Evolutionary conservation across 306 rosid species (phyloP).

Genomic region (Medicago arabica): DNA sequence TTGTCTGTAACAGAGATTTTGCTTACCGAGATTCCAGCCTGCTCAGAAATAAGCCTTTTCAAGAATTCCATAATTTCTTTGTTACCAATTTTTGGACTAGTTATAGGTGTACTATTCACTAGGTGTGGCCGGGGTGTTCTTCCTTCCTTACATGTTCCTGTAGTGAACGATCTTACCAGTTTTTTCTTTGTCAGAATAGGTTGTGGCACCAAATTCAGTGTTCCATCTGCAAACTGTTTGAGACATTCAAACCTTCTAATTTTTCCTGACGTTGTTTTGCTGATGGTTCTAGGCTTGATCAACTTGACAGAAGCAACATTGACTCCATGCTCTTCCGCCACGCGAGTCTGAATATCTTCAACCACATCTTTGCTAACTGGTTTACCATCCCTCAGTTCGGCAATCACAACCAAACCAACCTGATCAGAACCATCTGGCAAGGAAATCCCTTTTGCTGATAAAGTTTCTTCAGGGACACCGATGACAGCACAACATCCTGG

Average conservation of each 20-base stretch:
- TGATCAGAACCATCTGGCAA: slow-evolving; percentile 81
- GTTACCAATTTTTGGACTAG: slow-evolving; percentile 49
- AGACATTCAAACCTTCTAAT: slow-evolving; percentile 93
- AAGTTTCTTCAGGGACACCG: slow-evolving; percentile 78
- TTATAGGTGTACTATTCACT: slow-evolving; percentile 40
- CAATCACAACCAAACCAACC: slow-evolving; percentile 91
- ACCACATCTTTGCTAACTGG: slow-evolving; percentile 68
- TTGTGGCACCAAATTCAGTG: slow-evolving; percentile 64
- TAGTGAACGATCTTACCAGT: slow-evolving; percentile 66
- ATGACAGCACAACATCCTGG: slow-evolving; percentile 95
- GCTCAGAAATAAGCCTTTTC: slow-evolving; percentile 76
- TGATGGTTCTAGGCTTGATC: slow-evolving; percentile 88
- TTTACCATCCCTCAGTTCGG: slow-evolving; percentile 85
- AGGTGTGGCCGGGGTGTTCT: slow-evolving; percentile 66
- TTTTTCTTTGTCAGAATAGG: slow-evolving; percentile 55
- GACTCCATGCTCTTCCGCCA: slow-evolving; percentile 93
- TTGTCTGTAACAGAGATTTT: slow-evolving; percentile 68
- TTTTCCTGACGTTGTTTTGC: slow-evolving; percentile 96
- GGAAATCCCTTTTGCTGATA: slow-evolving; percentile 72
- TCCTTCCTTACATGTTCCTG: slow-evolving; percentile 77
- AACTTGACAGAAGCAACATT: slow-evolving; percentile 73
- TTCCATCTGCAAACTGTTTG: slow-evolving; percentile 81
- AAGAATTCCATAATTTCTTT: slow-evolving; percentile 68
- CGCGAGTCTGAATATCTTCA: slow-evolving; percentile 69
- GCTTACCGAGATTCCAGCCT: slow-evolving; percentile 62